Conservation (phyloP, 768 basidiomycete genomes). For the Atractiella rhizophila region DNA sequence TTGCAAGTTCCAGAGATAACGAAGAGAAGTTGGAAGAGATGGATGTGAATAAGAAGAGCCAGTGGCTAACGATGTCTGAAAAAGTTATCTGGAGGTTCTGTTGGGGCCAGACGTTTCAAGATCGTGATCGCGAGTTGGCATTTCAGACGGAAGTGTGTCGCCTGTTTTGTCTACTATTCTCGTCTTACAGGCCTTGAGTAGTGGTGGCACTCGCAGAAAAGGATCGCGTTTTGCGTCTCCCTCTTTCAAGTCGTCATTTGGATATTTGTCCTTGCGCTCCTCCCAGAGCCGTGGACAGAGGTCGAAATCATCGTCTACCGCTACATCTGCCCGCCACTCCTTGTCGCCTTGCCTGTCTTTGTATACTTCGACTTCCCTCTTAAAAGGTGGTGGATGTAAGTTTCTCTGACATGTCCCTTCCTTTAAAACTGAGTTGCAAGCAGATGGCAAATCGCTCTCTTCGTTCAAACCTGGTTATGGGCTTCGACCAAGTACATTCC, state of each 20-base stretch:
- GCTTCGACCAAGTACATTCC: conserved; percentile 14
- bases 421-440: conserved; percentile 32
- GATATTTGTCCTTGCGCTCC: conserved; percentile 36
- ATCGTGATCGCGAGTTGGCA: too few relatives aligned
- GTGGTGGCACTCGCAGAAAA: too few relatives aligned
- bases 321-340: conserved; percentile 14
- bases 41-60: too few relatives aligned
- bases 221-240: conserved; percentile 37
- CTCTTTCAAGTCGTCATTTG: conserved; percentile 44
- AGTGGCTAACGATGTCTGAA: too few relatives aligned
- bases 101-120: too few relatives aligned
- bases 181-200: too few relatives aligned
- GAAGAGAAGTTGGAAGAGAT: too few relatives aligned
- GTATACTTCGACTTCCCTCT: conserved; percentile 22
- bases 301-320: conserved; percentile 41
- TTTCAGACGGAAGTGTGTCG: too few relatives aligned
- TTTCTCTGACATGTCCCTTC: conserved; percentile 34
- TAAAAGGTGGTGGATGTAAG: too few relatives aligned
- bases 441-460: conserved; percentile 33
- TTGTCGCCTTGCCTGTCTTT: conserved; percentile 18
- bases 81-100: too few relatives aligned
- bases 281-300: conserved; percentile 25
- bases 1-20: too few relatives aligned
- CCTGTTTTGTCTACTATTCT: too few relatives aligned
- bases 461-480: conserved; percentile 41